These are phyloP conservation scores for Backusella circina DNA, from an alignment of 192 early-diverging fungal species.

Conservation along the genomic window DNA sequence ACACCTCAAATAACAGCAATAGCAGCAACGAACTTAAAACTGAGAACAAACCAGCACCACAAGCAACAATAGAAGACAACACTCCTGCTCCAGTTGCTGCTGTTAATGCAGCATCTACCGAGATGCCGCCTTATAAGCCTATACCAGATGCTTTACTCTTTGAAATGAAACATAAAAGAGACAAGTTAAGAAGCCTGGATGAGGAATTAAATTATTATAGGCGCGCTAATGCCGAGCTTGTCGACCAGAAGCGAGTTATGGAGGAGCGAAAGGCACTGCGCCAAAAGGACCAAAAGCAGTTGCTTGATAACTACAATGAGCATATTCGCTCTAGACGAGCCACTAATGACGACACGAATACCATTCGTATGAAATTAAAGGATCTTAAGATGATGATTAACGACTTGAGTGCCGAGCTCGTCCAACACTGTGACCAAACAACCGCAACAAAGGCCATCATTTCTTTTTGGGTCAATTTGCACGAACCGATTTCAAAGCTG, in stretches of 20 bases:
- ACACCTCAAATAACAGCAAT: background rate
- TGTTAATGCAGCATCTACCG: background rate
- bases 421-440: slow-evolving; percentile 13
- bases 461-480: slow-evolving; percentile 30
- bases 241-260: background rate
- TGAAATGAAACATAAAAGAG: background rate
- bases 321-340: slow-evolving; percentile 39
- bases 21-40: background rate
- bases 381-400: slow-evolving; percentile 35
- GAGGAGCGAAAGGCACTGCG: background rate
- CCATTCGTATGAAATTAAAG: slow-evolving; percentile 34
- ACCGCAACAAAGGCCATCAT: slow-evolving; percentile 29
- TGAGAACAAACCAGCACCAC: background rate
- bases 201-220: background rate
- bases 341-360: slow-evolving; percentile 40
- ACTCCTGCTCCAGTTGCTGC: background rate
- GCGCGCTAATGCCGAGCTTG: background rate
- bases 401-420: slow-evolving; percentile 32
- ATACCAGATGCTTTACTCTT: background rate
- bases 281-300: slow-evolving; percentile 14
- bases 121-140: background rate
- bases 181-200: background rate
- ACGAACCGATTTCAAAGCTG: slow-evolving; percentile 28
- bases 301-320: slow-evolving; percentile 23
- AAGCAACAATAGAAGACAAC: background rate